A percentile compares a stretch with the other conserved stretches of the same genome.
Conservation (phyloP, 371 early-diverging fungal species). For the Syncephalastrum monosporum region DNA sequence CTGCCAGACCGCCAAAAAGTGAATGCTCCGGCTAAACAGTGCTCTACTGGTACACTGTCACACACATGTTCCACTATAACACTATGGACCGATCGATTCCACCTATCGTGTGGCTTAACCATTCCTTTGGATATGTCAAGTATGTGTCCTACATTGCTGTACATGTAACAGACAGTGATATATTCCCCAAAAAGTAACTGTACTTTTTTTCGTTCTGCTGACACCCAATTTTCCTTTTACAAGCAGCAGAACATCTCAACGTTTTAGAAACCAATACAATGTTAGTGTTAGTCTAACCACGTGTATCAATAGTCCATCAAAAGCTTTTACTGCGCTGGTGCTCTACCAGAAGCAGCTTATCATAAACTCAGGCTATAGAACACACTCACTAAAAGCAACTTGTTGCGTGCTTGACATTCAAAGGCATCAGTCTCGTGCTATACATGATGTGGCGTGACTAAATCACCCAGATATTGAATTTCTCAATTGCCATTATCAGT, state of each 20-base stretch:
- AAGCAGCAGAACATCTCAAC: conserved; percentile 10
- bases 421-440: conserved; percentile 3
- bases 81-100: too few species aligned
- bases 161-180: conserved; percentile 13
- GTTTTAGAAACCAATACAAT: conserved; percentile 14
- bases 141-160: conserved; percentile 20
- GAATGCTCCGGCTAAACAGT: too few species aligned
- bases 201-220: neutral
- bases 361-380: conserved; percentile 10
- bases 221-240: neutral
- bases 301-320: conserved; percentile 11
- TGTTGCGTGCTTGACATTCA: conserved; percentile 10
- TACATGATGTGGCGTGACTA: neutral
- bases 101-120: conserved; percentile 8
- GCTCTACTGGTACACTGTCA: too few species aligned
- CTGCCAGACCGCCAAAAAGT: too few species aligned
- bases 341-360: conserved; percentile 6
- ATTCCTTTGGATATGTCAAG: conserved; percentile 16
- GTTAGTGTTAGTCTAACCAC: conserved; percentile 5
- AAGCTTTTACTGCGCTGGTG: conserved; percentile 5
- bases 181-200: neutral
- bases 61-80: too few species aligned
- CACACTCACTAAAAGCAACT: conserved; percentile 12
- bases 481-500: too few species aligned
- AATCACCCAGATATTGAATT: too few species aligned